These are phyloP conservation scores for Fraxinus sp. DNA, from an alignment of 305 asterid species.

Conservation along the genomic window DNA sequence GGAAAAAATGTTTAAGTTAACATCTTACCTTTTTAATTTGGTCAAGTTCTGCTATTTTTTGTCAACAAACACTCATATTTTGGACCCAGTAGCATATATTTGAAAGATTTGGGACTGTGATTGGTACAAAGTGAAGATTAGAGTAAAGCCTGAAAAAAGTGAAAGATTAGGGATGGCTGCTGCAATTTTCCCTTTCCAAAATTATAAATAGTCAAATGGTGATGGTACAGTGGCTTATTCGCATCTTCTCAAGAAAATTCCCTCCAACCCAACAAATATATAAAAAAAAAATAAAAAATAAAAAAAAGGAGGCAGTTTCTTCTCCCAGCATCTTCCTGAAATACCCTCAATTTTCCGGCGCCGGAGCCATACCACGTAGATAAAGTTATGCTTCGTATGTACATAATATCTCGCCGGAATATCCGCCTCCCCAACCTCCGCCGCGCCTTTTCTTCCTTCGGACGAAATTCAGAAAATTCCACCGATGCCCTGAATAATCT, in stretches of 20 bases:
- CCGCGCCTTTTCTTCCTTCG: constrained; percentile 38
- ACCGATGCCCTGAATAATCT: constrained; percentile 27
- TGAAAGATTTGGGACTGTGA: too few relatives aligned
- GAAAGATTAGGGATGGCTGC: too few relatives aligned
- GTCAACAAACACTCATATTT: too few relatives aligned
- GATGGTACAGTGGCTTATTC: not conserved
- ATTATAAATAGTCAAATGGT: not conserved
- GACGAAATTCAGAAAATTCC: constrained; percentile 29
- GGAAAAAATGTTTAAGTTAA: too few relatives aligned
- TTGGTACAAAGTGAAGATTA: too few relatives aligned
- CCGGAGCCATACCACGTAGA: not conserved
- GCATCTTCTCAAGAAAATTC: not conserved
- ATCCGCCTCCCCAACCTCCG: constrained; percentile 41
- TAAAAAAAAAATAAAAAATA: not conserved
- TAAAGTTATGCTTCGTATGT: constrained; percentile 51
- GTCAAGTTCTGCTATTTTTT: too few relatives aligned
- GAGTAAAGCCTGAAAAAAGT: too few relatives aligned
- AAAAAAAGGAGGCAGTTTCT: not conserved
- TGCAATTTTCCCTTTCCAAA: too few relatives aligned
- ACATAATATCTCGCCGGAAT: constrained; percentile 46
- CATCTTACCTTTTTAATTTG: too few relatives aligned
- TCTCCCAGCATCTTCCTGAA: not conserved
- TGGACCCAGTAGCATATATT: too few relatives aligned
- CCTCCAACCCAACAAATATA: not conserved
- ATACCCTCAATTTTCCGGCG: not conserved